Percentiles rank a stretch among this genome's conserved stretches.
Conservation (phyloP, 208 protist species). For the Acanthamoeba culbertsoni region DNA sequence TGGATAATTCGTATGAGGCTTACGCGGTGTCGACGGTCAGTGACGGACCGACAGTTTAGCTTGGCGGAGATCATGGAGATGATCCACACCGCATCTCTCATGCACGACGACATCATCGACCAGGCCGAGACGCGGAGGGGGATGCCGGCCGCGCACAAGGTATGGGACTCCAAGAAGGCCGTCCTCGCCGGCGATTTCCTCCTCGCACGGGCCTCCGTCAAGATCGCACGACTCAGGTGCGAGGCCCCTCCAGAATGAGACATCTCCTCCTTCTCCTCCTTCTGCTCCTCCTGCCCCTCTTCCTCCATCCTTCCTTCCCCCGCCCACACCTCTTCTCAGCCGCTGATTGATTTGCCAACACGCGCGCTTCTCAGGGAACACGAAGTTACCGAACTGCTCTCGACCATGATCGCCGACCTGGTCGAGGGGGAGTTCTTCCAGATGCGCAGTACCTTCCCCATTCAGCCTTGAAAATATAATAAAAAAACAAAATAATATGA, state of each 20-base stretch:
- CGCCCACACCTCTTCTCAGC: no score
- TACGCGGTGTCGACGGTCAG: background rate
- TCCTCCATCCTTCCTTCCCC: no score
- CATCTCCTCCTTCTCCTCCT: background rate
- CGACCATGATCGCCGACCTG: slow-evolving; percentile 90
- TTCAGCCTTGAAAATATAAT: background rate
- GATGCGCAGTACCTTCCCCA: slow-evolving; percentile 85
- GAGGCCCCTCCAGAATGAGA: background rate
- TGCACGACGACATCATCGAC: slow-evolving; percentile 97
- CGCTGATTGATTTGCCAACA: no score
- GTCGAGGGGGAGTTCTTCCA: slow-evolving; percentile 93
- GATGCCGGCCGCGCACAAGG: slow-evolving; percentile 84
- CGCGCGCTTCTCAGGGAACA: slow-evolving; percentile 34
- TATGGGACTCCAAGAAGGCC: slow-evolving; percentile 89
- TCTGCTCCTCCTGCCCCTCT: background rate
- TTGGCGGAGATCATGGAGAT: slow-evolving; percentile 94
- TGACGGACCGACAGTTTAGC: slow-evolving; percentile 56
- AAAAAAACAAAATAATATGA: background rate
- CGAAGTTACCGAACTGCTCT: slow-evolving; percentile 91
- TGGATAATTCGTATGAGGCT: background rate
- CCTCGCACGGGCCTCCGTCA: slow-evolving; percentile 83
- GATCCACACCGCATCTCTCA: slow-evolving; percentile 94
- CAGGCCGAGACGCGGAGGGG: slow-evolving; percentile 89
- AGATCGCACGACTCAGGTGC: slow-evolving; percentile 51
- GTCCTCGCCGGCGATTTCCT: slow-evolving; percentile 94